phyloP scores from a whole-genome alignment of 1,139 yeast species.

The Yamadazyma membranifaciens region DNA sequence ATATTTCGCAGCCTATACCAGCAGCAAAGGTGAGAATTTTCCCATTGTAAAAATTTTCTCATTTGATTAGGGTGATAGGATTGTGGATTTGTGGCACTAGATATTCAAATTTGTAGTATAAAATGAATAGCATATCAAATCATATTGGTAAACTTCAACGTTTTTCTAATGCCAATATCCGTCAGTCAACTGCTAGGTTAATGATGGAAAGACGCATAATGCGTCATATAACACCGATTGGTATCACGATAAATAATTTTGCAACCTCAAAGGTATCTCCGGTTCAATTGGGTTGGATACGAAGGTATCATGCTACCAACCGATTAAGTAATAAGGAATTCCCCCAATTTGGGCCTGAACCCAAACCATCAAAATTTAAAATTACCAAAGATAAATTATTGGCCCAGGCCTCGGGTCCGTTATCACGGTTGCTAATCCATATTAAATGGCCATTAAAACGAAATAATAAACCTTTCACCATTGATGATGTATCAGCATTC shows the following conservation, averaged over 20 bases:
- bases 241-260: not conserved
- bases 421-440: constrained; percentile 47
- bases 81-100: not conserved
- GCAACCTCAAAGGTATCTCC: not conserved
- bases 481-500: constrained; percentile 56
- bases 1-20: not conserved
- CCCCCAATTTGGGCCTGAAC: constrained; percentile 2
- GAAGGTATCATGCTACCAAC: constrained; percentile 2
- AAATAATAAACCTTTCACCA: constrained; percentile 48
- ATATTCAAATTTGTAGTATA: not conserved
- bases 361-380: constrained; percentile 5
- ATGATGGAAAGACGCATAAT: not conserved
- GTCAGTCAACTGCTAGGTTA: too few species aligned
- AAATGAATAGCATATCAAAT: not conserved
- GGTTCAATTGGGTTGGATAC: constrained; percentile 2
- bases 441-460: constrained; percentile 59
- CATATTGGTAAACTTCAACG: constrained; percentile 2
- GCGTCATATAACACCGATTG: not conserved
- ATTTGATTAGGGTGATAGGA: not conserved
- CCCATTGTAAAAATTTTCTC: not conserved
- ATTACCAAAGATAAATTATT: constrained; percentile 39
- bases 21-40: not conserved
- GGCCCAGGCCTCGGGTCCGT: constrained; percentile 40
- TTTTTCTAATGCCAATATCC: not conserved
- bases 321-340: not conserved